phyloP scores from a whole-genome alignment of 2,329 filamentous ascomycete genomes.

The Claviceps capensis region DNA sequence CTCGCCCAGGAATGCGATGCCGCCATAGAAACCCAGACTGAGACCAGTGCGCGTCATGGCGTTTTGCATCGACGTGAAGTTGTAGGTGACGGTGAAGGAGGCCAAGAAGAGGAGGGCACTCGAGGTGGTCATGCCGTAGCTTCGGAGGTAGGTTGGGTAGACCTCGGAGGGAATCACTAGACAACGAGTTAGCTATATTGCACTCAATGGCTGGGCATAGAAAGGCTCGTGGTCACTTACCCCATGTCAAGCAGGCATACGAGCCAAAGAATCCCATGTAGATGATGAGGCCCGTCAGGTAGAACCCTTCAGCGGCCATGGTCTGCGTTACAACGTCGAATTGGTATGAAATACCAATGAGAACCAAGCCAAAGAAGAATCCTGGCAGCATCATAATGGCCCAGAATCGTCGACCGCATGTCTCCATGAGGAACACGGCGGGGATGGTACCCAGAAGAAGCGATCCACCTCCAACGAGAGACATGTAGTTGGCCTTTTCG shows the following conservation, averaged over 20 bases:
- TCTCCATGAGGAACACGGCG: conserved; percentile 58
- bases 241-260: conserved; percentile 50
- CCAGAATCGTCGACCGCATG: conserved; percentile 61
- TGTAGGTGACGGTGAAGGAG: conserved; percentile 63
- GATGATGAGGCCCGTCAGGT: conserved; percentile 52
- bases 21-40: conserved; percentile 58
- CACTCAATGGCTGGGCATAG: too few relatives aligned
- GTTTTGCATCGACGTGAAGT: conserved; percentile 56
- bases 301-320: conserved; percentile 40
- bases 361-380: conserved; percentile 54
- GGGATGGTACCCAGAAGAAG: conserved; percentile 56
- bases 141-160: conserved; percentile 58
- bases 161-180: conserved; percentile 51
- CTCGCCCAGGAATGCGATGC: conserved; percentile 57
- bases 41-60: conserved; percentile 55
- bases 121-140: conserved; percentile 60
- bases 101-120: conserved; percentile 56
- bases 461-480: conserved; percentile 54
- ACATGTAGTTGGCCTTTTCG: conserved; percentile 57
- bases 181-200: background rate
- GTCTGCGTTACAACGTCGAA: conserved; percentile 33
- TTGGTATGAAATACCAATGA: conserved; percentile 52
- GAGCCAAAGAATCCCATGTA: conserved; percentile 58
- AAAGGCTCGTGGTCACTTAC: conserved; percentile 5
- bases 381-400: conserved; percentile 57